Conservation (phyloP, 2,329 filamentous ascomycete genomes). For the Sordariomycetes sp. region DNA sequence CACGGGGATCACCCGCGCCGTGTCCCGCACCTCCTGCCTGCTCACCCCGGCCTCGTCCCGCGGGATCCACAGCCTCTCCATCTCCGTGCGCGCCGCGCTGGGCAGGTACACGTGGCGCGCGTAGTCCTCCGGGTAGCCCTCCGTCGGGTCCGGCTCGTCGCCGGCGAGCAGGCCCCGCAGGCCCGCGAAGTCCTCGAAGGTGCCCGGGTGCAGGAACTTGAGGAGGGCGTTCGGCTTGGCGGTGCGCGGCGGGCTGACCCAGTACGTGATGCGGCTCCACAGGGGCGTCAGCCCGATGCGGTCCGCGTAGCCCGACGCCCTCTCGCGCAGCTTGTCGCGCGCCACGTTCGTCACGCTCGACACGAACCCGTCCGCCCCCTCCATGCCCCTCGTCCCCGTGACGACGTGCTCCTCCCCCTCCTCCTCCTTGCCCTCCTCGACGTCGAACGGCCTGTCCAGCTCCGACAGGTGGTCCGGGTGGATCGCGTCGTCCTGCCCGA, state of each 20-base stretch:
- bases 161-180: slow-evolving; percentile 18
- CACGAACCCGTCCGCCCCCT: slow-evolving; percentile 24
- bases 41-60: slow-evolving; percentile 59
- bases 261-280: slow-evolving; percentile 15
- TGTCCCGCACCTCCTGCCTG: slow-evolving; percentile 59
- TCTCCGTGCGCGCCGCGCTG: slow-evolving; percentile 50
- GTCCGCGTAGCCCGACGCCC: slow-evolving; percentile 13
- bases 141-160: slow-evolving; percentile 13
- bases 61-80: slow-evolving; percentile 67
- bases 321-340: slow-evolving; percentile 19
- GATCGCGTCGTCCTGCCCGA: slow-evolving; percentile 8
- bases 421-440: slow-evolving; percentile 12
- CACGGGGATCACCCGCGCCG: slow-evolving; percentile 55
- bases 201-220: slow-evolving; percentile 69
- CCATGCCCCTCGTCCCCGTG: slow-evolving; percentile 16
- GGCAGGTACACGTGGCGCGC: slow-evolving; percentile 58
- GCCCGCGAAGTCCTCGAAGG: slow-evolving; percentile 60
- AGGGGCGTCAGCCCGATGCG: slow-evolving; percentile 16
- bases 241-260: slow-evolving; percentile 13
- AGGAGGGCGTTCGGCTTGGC: slow-evolving; percentile 39
- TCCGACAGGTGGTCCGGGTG: background rate
- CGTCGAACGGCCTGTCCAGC: slow-evolving; percentile 3
- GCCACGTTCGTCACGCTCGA: slow-evolving; percentile 20
- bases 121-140: slow-evolving; percentile 44
- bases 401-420: slow-evolving; percentile 6